Base-by-base conservation (phyloP, 2,329 filamentous ascomycete species). In the Periconia sp. region DNA sequence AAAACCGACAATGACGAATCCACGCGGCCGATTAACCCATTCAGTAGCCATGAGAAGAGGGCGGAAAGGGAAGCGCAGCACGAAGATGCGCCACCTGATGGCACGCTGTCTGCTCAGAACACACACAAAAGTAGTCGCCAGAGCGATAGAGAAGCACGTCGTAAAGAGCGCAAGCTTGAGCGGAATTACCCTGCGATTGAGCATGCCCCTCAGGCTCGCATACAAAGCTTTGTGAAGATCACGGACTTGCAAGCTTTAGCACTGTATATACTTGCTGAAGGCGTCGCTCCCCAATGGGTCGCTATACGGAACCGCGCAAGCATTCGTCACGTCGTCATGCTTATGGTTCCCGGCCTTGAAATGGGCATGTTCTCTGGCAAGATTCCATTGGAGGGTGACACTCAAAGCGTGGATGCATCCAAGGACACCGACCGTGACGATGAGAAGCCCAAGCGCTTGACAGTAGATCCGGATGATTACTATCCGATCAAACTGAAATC, bases 321-420 rank as follows among this genome's bases (percentile, higher is more conserved):
- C 55, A 79, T 87, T 41, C 76, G 77, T 52, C 95, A 94, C 75
- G 88, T 95, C 30, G 92, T 97, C 30, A 84, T 90, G 41, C 78
- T 99, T 60, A 93, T 97, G 89, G 86, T 97, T 11, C 94, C 94
- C 11, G 94, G 94, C 0, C 77, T 99, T 20, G 93, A 97, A 69
- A 84, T 91, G 65, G 89, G 86, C 57, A 94, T 97, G 89, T 96
- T 97, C 76, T 85, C 89, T 71, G 81, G 84, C 35, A 77, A 74
- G 14, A 53, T 65, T 31, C 40, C 60, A 17, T 51, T 68, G 18
- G 62, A 70, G 14, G 37, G 45, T 23, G 23, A 52, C 23, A 9
- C 35, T 43, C 46, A 53, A 40, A 52, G 52, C 19, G 52, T 49
- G 41, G 40, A 41, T 37, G 31, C 40, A 35, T 17, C 56, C 43